Base-by-base conservation (phyloP, 345 rosid genomes). In the Salix arbutifolia region DNA sequence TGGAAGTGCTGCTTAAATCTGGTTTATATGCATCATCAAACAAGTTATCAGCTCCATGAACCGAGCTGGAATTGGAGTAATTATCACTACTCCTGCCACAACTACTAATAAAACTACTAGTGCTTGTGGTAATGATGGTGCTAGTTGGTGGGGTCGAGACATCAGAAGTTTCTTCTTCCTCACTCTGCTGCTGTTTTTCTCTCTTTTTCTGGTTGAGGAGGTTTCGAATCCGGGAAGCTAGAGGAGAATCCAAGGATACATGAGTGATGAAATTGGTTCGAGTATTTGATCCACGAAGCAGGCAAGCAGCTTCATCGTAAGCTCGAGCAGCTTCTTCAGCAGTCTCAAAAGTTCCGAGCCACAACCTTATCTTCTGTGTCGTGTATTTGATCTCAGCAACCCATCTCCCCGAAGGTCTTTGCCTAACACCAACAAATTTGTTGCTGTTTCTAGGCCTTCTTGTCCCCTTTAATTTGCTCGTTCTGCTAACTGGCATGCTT, bases 311-410 rank as follows among this genome's bases (percentile, higher is more conserved):
- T 84, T 91, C 89, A 70, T 91, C 93, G 25, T 91, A 91, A 61
- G 96, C 96, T 52, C 81, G 80, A 10, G 96, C 96, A 71, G 93
- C 96, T 72, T 88, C 93, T 78, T 91, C 92, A 0, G 95, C 95
- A 5, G 92, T 89, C 80, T 86, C 91, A 52, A 86, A 91, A 65
- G 95, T 91, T 44, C 95, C 95, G 67, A 91, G 91, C 95, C 95
- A 91, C 90, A 91, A 84, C 83, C 95, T 84, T 52, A 88, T 89
- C 84, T 91, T 91, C 37, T 91, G 86, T 18, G 92, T 87, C 30
- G 94, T 91, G 90, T 89, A 92, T 74, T 91, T 91, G 85, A 91
- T 91, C 83, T 91, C 94, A 19, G 94, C 94, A 5, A 91, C 90
- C 95, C 95, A 91, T 84, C 90, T 86, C 19, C 95, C 95, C 0